Evolutionary conservation across 768 basidiomycete species (phyloP), one percentile per base, ranked within the genome.

Genomic region (Melanogaster broomeanus): DNA sequence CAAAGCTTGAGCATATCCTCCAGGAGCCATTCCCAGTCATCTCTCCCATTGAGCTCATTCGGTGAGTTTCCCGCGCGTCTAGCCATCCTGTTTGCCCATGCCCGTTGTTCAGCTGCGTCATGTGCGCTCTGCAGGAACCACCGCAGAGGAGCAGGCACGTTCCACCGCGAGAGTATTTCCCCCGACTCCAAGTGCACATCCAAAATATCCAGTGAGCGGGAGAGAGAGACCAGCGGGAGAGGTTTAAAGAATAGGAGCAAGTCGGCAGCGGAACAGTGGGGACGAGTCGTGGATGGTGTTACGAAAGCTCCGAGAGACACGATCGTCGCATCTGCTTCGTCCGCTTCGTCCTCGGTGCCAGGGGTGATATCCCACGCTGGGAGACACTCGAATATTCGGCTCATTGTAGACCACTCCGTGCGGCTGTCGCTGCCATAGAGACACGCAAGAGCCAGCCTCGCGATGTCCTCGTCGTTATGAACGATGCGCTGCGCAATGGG

Each of bases 161-260:
- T 80, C 94, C 95, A 99, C 25, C 92, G 80, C 3, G 90, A 81
- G 16, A 99, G 74, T 39, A 93, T 91, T 69, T 98, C 96, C 19
- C 92, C 95, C 0, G 90, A 89, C 63, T 97, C 92, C 12, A 99
- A 79, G 67, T 98, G 96, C 2, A 96, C 82, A 69, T 98, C 96
- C 45, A 98, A 79, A 45, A 93, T 83, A 65, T 99, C 96, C 35
- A 99, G 80, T 6, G 87, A 84, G 46, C 82, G 81, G 0, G 94
- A 95, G 8, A 98, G 75, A 1, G 89, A 83, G 3, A 82, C 70
- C 18, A 86, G 69, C 0, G 88, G 84, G 6, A 98, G 76, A 2
- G 90, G 88, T 49, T 81, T 78, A 75, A 97, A 94, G 74, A 94
- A 95, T 2, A 87, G 58, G 52, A 89, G 74, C 7, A 98, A 74